These are phyloP conservation scores for Avena eriantha DNA, from an alignment of 176 grass and related monocot genomes.

Conservation along the genomic window DNA sequence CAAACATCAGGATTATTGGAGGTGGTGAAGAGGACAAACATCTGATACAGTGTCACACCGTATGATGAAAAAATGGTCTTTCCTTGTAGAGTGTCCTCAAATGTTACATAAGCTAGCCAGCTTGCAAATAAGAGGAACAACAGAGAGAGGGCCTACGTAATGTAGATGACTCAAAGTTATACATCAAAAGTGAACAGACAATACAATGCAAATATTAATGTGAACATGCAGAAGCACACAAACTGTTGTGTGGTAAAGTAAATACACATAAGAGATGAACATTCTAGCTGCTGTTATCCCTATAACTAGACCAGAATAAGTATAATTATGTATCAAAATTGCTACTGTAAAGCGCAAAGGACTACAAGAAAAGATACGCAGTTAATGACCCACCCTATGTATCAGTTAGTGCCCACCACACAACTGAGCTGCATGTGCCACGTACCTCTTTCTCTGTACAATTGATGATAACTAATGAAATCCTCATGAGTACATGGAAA, in stretches of 20 bases:
- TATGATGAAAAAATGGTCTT: slow-evolving; percentile 80
- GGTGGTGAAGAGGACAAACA: slow-evolving; percentile 99
- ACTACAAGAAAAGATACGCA: neutral
- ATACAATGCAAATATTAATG: slow-evolving; percentile 14
- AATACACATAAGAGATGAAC: slow-evolving; percentile 16
- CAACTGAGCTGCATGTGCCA: slow-evolving; percentile 7
- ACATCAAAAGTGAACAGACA: slow-evolving; percentile 26
- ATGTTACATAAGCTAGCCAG: slow-evolving; percentile 96
- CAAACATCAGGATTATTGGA: slow-evolving; percentile 99
- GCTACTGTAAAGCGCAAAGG: slow-evolving; percentile 22
- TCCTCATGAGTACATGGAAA: neutral
- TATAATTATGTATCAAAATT: neutral
- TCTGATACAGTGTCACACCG: slow-evolving; percentile 85
- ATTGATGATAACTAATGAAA: slow-evolving; percentile 16
- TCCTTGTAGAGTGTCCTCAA: slow-evolving; percentile 92
- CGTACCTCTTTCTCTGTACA: slow-evolving; percentile 18
- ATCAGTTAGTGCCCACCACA: neutral
- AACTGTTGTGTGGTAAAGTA: neutral
- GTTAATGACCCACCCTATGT: slow-evolving; percentile 14
- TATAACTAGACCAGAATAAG: slow-evolving; percentile 19
- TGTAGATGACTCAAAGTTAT: slow-evolving; percentile 24
- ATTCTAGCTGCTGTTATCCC: slow-evolving; percentile 25
- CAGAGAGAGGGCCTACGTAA: slow-evolving; percentile 76
- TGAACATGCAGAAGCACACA: slow-evolving; percentile 28
- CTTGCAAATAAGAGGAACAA: slow-evolving; percentile 94